A percentile compares a stretch with the other conserved stretches of the same genome.
Conservation (phyloP, 2,329 filamentous ascomycete species). For the Thermochaetoides dissita region DNA sequence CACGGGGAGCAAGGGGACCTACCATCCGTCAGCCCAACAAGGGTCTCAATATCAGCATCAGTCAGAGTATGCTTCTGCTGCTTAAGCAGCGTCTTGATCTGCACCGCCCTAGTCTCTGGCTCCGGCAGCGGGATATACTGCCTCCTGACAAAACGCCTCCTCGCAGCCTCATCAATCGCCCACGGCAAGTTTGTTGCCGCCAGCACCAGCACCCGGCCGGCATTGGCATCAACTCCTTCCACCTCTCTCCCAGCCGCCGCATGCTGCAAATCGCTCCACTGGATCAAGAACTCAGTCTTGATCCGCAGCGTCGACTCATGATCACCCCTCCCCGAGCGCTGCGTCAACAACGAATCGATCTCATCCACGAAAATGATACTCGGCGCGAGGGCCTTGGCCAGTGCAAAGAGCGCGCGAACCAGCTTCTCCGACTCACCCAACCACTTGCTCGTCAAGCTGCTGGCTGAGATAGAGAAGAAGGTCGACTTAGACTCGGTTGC, state of each 20-base stretch:
- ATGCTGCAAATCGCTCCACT: constrained; percentile 88
- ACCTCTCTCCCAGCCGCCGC: constrained; percentile 73
- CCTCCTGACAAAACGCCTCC: constrained; percentile 76
- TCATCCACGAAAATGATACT: constrained; percentile 98
- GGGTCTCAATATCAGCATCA: constrained; percentile 53
- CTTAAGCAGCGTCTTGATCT: constrained; percentile 65
- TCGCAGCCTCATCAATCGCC: constrained; percentile 93
- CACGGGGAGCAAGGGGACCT: constrained; percentile 18
- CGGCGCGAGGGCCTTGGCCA: constrained; percentile 81
- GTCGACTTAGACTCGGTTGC: constrained; percentile 90
- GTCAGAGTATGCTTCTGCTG: constrained; percentile 75
- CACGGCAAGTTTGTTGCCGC: constrained; percentile 93
- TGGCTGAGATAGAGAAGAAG: constrained; percentile 94
- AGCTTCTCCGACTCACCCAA: constrained; percentile 94
- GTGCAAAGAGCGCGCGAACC: constrained; percentile 74
- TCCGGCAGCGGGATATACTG: constrained; percentile 96
- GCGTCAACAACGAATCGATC: constrained; percentile 84
- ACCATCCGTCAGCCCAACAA: constrained; percentile 81
- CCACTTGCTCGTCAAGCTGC: constrained; percentile 88
- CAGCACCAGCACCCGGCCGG: constrained; percentile 78
- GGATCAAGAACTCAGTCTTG: constrained; percentile 95
- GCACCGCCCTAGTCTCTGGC: constrained; percentile 61
- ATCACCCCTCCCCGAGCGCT: constrained; percentile 69
- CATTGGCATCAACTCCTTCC: constrained; percentile 51
- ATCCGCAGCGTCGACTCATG: constrained; percentile 87